Base-by-base conservation (phyloP, 2,329 filamentous ascomycete species). In the Calonectria naviculata region DNA sequence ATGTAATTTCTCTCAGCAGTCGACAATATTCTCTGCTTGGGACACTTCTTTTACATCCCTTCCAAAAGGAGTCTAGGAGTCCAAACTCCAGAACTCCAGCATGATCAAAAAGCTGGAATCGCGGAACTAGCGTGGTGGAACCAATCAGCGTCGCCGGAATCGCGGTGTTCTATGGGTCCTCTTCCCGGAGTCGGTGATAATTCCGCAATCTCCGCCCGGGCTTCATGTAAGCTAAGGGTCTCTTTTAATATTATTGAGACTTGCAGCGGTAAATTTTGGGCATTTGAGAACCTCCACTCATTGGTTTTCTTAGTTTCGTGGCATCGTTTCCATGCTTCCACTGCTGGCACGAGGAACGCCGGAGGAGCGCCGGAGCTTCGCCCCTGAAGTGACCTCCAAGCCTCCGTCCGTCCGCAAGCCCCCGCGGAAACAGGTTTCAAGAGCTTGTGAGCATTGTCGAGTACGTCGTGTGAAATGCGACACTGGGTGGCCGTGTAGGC, bases 391-490 rank as follows among this genome's bases (percentile, higher is more conserved):
- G 36, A 19, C 52, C 17, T n/a, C 17, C 31, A 26, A 26, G 28
- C 19, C 47, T 47, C 36, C 21, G 21, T 19, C 66, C 44, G 28
- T 58, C 29, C 36, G 66, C 28, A 73, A 52, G 41, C 71, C 63
- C 10, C 28, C 66, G 10, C 68, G 76, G 63, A 77, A 76, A 36
- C 76, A 78, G 24, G 76, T 78, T 19, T 75, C 76, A 2, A 52
- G 74, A 36, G 76, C 76, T 5, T 78, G 76, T 29, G 76, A 77
- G 54, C 70, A 72, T 49, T 78, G 76, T 31, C 74, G 76, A 13
- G 56, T 71, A 3, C 64, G 73, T 19, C 72, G 76, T 10, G 74
- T 76, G 26, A 78, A 76, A 24, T 78, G 76, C 47, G 76, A 78
- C 41, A 70, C 75, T 19, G 74, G 73, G 13, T 62, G 65, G 2